A percentile compares a stretch with the other conserved stretches of the same genome.
Conservation (phyloP, 1,284 basidiomycete genomes). For the Puccinia coronata region DNA sequence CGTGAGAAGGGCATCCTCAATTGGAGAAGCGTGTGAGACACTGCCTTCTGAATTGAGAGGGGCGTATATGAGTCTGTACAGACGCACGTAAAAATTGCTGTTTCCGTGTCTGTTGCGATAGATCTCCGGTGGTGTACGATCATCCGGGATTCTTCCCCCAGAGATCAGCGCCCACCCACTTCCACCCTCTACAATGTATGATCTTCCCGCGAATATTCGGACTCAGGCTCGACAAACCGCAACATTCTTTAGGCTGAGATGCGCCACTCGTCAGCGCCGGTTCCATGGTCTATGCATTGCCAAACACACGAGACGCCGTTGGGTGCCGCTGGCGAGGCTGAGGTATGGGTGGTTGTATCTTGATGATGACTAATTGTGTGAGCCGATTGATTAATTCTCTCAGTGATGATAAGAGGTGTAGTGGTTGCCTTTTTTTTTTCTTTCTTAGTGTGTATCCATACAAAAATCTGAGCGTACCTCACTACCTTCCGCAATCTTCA, state of each 20-base stretch:
- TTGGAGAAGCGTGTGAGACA: background rate
- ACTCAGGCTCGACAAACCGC: too few species aligned
- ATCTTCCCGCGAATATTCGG: constrained; percentile 3
- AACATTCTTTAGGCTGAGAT: background rate
- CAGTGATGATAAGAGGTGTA: background rate
- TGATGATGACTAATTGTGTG: background rate
- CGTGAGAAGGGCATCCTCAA: constrained; percentile 5
- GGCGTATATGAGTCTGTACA: background rate
- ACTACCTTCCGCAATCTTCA: constrained; percentile 16
- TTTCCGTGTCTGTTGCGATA: background rate
- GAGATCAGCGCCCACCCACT: background rate
- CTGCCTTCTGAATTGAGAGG: too few species aligned
- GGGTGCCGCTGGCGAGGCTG: constrained; percentile 4
- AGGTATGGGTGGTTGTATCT: background rate
- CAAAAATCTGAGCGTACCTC: constrained; percentile 3
- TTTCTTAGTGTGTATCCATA: background rate
- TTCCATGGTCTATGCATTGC: background rate
- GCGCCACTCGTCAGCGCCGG: background rate
- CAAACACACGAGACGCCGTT: too few species aligned
- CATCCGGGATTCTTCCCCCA: background rate
- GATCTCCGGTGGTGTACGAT: background rate
- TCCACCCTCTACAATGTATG: background rate
- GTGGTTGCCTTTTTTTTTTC: background rate
- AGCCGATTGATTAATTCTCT: constrained; percentile 1
- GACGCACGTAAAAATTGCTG: background rate